Conservation (phyloP, 306 rosid genomes). For the Ochetophila trinervis region DNA sequence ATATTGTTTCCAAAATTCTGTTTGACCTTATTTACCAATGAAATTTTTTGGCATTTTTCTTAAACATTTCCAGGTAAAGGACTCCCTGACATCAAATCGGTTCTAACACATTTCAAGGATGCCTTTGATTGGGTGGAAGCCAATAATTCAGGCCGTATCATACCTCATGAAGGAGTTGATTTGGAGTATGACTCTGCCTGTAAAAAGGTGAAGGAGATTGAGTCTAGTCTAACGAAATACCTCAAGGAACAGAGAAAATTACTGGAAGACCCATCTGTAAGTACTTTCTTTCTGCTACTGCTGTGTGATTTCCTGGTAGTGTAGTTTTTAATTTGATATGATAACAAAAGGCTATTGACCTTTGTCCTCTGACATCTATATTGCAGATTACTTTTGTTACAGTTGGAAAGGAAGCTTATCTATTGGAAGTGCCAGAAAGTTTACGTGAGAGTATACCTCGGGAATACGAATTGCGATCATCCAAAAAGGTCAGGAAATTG, state of each 20-base stretch:
- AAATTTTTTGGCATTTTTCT: neutral
- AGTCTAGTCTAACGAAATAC: constrained; percentile 49
- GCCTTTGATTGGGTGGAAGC: constrained; percentile 98
- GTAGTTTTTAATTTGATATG: constrained; percentile 1
- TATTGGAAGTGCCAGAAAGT: constrained; percentile 90
- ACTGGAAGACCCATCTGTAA: constrained; percentile 64
- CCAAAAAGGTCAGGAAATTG: constrained; percentile 56
- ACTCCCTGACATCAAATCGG: constrained; percentile 54
- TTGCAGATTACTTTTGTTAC: constrained; percentile 70
- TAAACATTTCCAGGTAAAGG: constrained; percentile 55
- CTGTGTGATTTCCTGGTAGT: constrained; percentile 20
- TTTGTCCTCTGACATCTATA: constrained; percentile 25
- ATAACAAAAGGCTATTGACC: neutral
- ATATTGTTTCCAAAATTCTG: neutral
- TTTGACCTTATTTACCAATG: neutral
- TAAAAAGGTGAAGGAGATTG: constrained; percentile 59
- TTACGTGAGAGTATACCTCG: constrained; percentile 44
- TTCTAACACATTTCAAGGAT: constrained; percentile 73
- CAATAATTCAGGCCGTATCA: constrained; percentile 79
- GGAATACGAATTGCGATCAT: constrained; percentile 76
- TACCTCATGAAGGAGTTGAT: constrained; percentile 87
- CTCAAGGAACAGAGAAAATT: constrained; percentile 67
- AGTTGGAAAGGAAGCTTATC: constrained; percentile 77
- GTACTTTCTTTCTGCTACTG: constrained; percentile 19
- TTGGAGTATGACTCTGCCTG: constrained; percentile 77